Conservation (phyloP, 2,329 filamentous ascomycete species). For the Trichoderma aggressivum region DNA sequence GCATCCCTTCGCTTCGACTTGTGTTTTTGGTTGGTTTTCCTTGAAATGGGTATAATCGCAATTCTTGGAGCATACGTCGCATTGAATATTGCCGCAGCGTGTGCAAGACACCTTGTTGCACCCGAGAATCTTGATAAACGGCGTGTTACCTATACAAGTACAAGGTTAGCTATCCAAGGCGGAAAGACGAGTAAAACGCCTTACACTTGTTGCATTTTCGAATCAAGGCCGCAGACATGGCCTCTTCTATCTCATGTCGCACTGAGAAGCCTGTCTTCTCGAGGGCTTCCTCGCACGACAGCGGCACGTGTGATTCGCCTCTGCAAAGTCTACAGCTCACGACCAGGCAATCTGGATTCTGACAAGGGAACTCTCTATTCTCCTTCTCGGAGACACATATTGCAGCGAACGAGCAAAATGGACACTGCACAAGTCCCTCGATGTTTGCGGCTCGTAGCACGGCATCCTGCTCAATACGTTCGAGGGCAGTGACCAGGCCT, state of each 20-base stretch:
- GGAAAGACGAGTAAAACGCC: constrained; percentile 15
- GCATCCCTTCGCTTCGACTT: constrained; percentile 52
- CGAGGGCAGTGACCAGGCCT: constrained; percentile 59
- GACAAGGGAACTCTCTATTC: constrained; percentile 71
- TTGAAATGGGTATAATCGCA: constrained; percentile 70
- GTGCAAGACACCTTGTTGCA: constrained; percentile 83
- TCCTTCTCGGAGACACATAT: constrained; percentile 65
- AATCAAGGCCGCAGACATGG: constrained; percentile 76
- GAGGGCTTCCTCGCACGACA: constrained; percentile 65
- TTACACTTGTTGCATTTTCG: constrained; percentile 67
- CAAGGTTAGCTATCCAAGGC: constrained; percentile 21
- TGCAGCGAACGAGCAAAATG: constrained; percentile 78
- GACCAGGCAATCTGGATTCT: constrained; percentile 60
- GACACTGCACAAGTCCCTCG: constrained; percentile 70
- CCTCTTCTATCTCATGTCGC: constrained; percentile 73
- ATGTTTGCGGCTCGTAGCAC: constrained; percentile 67
- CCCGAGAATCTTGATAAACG: constrained; percentile 73
- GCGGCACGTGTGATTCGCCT: constrained; percentile 66
- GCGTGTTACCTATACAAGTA: constrained; percentile 50
- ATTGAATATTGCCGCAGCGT: constrained; percentile 54
- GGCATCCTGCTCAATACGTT: constrained; percentile 67
- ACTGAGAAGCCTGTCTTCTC: constrained; percentile 57
- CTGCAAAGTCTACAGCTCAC: constrained; percentile 68
- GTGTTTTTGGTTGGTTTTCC: constrained; percentile 43
- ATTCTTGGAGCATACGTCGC: constrained; percentile 69